Conservation (phyloP, 2,329 filamentous ascomycete genomes). For the Alternaria dauci region DNA sequence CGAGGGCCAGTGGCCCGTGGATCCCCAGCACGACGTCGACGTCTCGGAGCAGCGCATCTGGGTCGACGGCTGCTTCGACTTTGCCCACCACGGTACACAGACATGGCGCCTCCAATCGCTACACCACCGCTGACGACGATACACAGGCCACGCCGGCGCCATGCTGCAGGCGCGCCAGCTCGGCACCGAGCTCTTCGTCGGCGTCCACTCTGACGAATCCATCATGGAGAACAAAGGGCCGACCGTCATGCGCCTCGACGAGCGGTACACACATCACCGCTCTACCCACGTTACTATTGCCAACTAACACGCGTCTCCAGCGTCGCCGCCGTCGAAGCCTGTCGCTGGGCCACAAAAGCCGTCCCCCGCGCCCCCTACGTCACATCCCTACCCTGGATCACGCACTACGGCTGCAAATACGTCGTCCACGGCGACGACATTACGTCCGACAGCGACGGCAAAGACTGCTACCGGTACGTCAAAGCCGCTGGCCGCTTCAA, state of each 20-base stretch:
- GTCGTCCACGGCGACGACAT: conserved; percentile 98
- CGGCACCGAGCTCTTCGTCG: conserved; percentile 86
- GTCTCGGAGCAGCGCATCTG: conserved; percentile 80
- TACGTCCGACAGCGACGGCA: conserved; percentile 89
- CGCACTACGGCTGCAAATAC: conserved; percentile 92
- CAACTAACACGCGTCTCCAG: too few relatives aligned
- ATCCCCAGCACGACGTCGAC: conserved; percentile 67
- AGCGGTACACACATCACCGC: conserved; percentile 70
- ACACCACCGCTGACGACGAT: conserved; percentile 5
- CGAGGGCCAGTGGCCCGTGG: conserved; percentile 68
- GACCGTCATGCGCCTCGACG: conserved; percentile 92
- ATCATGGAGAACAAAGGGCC: conserved; percentile 98
- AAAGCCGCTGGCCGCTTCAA: conserved; percentile 94
- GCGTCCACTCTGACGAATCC: conserved; percentile 93
- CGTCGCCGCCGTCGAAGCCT: conserved; percentile 89
- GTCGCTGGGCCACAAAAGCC: conserved; percentile 89
- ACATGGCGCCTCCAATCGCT: not conserved
- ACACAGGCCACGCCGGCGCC: conserved; percentile 87
- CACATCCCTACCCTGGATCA: conserved; percentile 91
- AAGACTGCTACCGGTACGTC: conserved; percentile 98
- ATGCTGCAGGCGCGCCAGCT: conserved; percentile 95
- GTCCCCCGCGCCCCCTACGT: conserved; percentile 92
- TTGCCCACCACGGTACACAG: conserved; percentile 86
- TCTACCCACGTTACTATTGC: too few relatives aligned
- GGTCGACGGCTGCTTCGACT: conserved; percentile 99